Percentiles rank a stretch among this genome's conserved stretches.
phyloP scores from a whole-genome alignment of 1,139 yeast genomes.

The Pichia inconspicua region DNA sequence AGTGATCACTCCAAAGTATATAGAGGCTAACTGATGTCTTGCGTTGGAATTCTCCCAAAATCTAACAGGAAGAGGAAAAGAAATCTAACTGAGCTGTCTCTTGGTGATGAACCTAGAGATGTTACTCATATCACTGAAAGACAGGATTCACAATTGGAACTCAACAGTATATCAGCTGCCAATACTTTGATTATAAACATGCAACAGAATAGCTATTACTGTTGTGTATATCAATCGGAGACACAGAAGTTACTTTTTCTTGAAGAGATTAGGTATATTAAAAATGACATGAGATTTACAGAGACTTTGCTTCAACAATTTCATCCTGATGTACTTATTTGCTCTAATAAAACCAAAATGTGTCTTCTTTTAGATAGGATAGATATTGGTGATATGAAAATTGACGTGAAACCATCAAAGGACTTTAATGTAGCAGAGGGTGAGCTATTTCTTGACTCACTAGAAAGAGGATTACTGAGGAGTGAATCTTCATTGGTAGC shows the following conservation, averaged over 20 bases:
- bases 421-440: slow-evolving; percentile 13
- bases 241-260: neutral
- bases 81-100: neutral
- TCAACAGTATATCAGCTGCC: neutral
- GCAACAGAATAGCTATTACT: neutral
- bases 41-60: too few relatives aligned
- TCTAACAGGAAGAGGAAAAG: neutral
- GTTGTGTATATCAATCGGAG: neutral
- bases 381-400: neutral
- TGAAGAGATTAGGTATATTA: neutral
- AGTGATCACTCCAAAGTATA: too few relatives aligned
- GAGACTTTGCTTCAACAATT: neutral
- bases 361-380: neutral
- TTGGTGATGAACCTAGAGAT: too few relatives aligned
- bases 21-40: too few relatives aligned
- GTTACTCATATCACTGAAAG: neutral
- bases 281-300: neutral
- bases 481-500: neutral
- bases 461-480: slow-evolving; percentile 2
- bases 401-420: slow-evolving; percentile 12
- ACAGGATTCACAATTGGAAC: neutral
- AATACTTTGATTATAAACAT: neutral
- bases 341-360: neutral
- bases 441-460: slow-evolving; percentile 5
- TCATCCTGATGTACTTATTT: neutral